A percentile compares a stretch with the other conserved stretches of the same genome.
Conservation (phyloP, 1,139 yeast species). For the Hanseniaspora gamundiae region DNA sequence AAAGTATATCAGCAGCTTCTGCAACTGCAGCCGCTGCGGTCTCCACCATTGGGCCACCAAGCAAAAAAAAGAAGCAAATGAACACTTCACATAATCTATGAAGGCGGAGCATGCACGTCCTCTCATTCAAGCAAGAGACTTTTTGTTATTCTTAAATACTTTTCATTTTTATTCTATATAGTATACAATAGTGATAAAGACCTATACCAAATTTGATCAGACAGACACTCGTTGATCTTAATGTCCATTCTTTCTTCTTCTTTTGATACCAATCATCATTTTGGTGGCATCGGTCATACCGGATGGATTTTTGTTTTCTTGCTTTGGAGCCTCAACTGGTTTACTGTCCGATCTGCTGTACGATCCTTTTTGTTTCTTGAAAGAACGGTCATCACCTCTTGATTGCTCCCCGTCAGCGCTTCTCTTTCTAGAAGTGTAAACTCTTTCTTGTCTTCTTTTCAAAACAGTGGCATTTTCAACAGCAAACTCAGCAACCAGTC, state of each 20-base stretch:
- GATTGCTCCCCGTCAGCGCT: slow-evolving; percentile 18
- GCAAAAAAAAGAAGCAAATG: slow-evolving; percentile 16
- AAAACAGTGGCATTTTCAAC: slow-evolving; percentile 89
- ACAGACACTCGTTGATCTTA: slow-evolving; percentile 8
- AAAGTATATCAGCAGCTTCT: slow-evolving; percentile 25
- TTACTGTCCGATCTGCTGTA: slow-evolving; percentile 14
- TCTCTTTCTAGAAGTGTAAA: slow-evolving; percentile 32
- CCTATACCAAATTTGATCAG: too few relatives aligned
- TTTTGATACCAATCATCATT: slow-evolving; percentile 53
- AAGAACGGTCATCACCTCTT: slow-evolving; percentile 32
- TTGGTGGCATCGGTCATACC: slow-evolving; percentile 44
- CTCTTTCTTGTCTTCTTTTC: slow-evolving; percentile 73
- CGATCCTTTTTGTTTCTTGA: slow-evolving; percentile 10
- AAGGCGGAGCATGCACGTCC: too few relatives aligned
- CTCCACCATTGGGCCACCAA: slow-evolving; percentile 16
- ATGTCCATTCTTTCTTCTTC: slow-evolving; percentile 45
- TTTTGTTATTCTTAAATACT: too few relatives aligned
- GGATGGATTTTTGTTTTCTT: slow-evolving; percentile 25
- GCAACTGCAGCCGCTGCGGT: slow-evolving; percentile 28
- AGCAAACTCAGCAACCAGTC: slow-evolving; percentile 89
- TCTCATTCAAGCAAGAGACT: too few relatives aligned
- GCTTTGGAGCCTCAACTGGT: slow-evolving; percentile 15
- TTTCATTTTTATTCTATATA: not conserved
- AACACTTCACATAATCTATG: not conserved
- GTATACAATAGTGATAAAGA: not conserved